A percentile compares a stretch with the other conserved stretches of the same genome.
Evolutionary conservation across 2,329 filamentous ascomycete genomes (phyloP).

Genomic region (Penicillium digitatum): DNA sequence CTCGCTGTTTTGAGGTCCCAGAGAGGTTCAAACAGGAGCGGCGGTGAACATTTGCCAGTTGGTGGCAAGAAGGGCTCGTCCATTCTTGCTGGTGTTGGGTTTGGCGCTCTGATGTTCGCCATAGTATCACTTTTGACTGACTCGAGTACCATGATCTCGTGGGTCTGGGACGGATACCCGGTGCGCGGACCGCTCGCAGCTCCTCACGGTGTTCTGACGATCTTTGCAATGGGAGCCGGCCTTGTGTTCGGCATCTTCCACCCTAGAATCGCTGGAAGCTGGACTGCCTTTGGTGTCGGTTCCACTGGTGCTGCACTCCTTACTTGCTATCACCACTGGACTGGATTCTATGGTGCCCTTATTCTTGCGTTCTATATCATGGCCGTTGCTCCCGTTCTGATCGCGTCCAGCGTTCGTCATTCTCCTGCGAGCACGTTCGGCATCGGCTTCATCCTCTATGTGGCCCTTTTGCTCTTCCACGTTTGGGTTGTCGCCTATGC

Average conservation of each 20-base stretch:
- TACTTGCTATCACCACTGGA: conserved; percentile 76
- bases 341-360: conserved; percentile 81
- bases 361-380: conserved; percentile 73
- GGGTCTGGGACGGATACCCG: conserved; percentile 96
- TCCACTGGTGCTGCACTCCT: conserved; percentile 73
- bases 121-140: conserved; percentile 92
- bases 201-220: conserved; percentile 83
- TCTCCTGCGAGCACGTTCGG: conserved; percentile 79
- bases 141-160: conserved; percentile 97
- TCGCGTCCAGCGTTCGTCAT: conserved; percentile 71
- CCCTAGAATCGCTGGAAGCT: conserved; percentile 68
- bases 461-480: conserved; percentile 92
- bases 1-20: conserved; percentile 73
- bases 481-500: conserved; percentile 98
- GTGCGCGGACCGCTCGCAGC: conserved; percentile 81
- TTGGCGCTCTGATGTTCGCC: conserved; percentile 81
- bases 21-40: conserved; percentile 55
- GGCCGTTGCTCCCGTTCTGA: conserved; percentile 70
- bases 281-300: conserved; percentile 74
- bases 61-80: conserved; percentile 63
- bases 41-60: conserved; percentile 48
- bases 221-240: conserved; percentile 81
- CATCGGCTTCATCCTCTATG: conserved; percentile 84
- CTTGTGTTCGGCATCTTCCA: conserved; percentile 70
- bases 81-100: conserved; percentile 67